Percentiles rank a stretch among this genome's conserved stretches.
These are phyloP conservation scores for Rheum nobile DNA, from an alignment of 148 eudicot genomes.

Conservation along the genomic window DNA sequence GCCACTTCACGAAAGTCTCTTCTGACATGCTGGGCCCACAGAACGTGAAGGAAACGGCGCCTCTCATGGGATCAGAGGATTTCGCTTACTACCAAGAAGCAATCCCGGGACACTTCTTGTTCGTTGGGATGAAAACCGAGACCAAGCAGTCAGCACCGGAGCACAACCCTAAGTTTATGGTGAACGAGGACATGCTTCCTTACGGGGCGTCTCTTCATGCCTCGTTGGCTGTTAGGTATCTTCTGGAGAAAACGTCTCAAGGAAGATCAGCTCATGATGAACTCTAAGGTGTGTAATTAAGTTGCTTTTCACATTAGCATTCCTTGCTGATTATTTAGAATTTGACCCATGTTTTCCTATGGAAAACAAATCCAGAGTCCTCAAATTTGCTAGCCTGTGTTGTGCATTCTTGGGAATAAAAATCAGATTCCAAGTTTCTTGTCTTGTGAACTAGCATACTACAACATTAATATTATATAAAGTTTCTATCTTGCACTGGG, in stretches of 20 bases:
- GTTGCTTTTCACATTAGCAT: not conserved
- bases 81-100: conserved; percentile 72
- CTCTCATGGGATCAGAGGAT: conserved; percentile 82
- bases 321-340: not conserved
- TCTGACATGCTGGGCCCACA: conserved; percentile 41
- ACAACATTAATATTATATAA: too few species aligned
- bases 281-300: conserved; percentile 23
- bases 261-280: conserved; percentile 39
- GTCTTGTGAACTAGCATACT: too few species aligned
- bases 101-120: conserved; percentile 71
- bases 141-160: conserved; percentile 21
- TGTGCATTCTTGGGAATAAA: not conserved
- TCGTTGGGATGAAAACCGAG: conserved; percentile 64
- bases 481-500: not conserved
- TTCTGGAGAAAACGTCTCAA: conserved; percentile 23
- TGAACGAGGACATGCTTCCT: conserved; percentile 59
- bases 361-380: not conserved
- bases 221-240: conserved; percentile 56
- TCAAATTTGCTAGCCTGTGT: not conserved
- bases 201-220: conserved; percentile 78
- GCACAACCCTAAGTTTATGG: conserved; percentile 36
- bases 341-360: not conserved
- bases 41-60: conserved; percentile 50
- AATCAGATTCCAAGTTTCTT: too few species aligned
- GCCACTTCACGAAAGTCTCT: conserved; percentile 45